Conservation (phyloP, 176 grass and related monocot species). For the Lolium rigidum region DNA sequence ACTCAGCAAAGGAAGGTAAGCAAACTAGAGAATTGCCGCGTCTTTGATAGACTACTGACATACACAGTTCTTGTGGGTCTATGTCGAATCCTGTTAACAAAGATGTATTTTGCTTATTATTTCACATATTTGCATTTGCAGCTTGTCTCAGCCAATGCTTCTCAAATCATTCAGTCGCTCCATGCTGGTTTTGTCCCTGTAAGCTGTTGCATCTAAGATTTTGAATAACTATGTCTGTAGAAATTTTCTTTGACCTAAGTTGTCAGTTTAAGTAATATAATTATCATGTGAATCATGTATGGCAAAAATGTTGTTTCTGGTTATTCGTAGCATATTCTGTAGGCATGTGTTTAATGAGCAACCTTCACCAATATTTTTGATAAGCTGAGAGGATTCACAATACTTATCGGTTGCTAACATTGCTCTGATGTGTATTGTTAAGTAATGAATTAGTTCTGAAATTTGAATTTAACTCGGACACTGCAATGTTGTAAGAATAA, state of each 20-base stretch:
- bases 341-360: neutral
- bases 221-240: conserved; percentile 7
- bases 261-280: conserved; percentile 7
- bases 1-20: conserved; percentile 81
- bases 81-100: conserved; percentile 9
- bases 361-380: neutral
- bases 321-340: conserved; percentile 17
- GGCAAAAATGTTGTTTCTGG: neutral
- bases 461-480: neutral
- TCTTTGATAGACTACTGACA: conserved; percentile 18
- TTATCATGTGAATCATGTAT: conserved; percentile 11
- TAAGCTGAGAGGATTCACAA: neutral
- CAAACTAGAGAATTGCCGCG: conserved; percentile 35
- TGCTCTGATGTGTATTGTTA: conserved; percentile 19
- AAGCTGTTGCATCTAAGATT: conserved; percentile 45
- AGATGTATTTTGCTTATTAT: conserved; percentile 18
- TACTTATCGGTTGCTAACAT: conserved; percentile 13
- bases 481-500: neutral
- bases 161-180: conserved; percentile 75
- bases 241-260: conserved; percentile 12
- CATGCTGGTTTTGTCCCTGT: conserved; percentile 89
- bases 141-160: conserved; percentile 73
- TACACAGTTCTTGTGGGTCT: conserved; percentile 21
- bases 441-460: conserved; percentile 12
- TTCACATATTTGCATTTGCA: conserved; percentile 52